These are phyloP conservation scores for Takakia lepidozioides DNA, from an alignment of 225 moss, liverwort and hornwort species.

Conservation along the genomic window DNA sequence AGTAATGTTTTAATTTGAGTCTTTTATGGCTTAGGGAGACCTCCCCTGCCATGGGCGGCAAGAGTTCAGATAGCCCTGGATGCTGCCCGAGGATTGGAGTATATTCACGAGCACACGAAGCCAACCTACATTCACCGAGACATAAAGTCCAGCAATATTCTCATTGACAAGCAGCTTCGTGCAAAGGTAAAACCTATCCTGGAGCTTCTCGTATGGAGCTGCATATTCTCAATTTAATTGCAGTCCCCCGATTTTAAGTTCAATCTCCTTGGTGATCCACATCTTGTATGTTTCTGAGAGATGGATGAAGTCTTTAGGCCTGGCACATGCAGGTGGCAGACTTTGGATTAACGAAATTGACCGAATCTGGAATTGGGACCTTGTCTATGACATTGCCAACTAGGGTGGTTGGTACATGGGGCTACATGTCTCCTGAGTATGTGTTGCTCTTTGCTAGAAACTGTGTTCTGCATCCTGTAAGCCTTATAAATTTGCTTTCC, in stretches of 20 bases:
- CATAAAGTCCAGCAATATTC: conserved; percentile 86
- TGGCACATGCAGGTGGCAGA: conserved; percentile 64
- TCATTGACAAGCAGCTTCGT: conserved; percentile 67
- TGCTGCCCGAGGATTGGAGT: conserved; percentile 88
- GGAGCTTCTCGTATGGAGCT: too few relatives aligned
- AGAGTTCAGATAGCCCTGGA: conserved; percentile 91
- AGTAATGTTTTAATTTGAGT: too few relatives aligned
- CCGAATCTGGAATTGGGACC: conserved; percentile 45
- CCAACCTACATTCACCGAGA: conserved; percentile 97
- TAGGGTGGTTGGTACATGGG: conserved; percentile 87
- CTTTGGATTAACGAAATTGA: conserved; percentile 88
- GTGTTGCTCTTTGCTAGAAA: too few relatives aligned
- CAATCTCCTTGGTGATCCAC: too few relatives aligned
- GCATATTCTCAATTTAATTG: too few relatives aligned
- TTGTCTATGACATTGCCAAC: conserved; percentile 51
- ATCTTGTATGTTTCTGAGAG: too few relatives aligned
- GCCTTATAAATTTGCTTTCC: too few relatives aligned
- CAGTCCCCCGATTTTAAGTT: too few relatives aligned
- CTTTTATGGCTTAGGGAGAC: conserved; percentile 25
- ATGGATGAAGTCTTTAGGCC: too few relatives aligned
- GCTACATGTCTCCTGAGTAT: conserved; percentile 98
- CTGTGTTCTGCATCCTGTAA: too few relatives aligned
- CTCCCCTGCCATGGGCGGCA: conserved; percentile 52
- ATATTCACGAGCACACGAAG: conserved; percentile 95
- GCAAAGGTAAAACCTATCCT: conserved; percentile 93